Conservation (phyloP, 257 asterid genomes). For the Schizonepeta tenuifolia region DNA sequence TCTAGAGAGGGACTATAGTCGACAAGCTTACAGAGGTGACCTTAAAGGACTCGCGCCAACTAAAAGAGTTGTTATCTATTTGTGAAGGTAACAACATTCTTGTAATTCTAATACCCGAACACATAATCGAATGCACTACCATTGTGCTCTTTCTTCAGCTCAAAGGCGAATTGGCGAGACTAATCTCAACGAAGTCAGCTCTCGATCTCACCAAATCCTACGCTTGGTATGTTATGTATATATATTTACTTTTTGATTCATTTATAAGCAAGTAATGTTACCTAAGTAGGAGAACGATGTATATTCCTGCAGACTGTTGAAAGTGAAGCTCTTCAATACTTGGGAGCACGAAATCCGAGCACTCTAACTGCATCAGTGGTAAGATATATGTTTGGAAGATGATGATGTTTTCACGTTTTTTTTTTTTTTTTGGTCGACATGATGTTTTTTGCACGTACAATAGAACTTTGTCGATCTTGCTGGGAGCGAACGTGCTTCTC, state of each 20-base stretch:
- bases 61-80: constrained; percentile 64
- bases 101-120: background rate
- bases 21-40: constrained; percentile 80
- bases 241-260: constrained; percentile 27
- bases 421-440: too few species aligned
- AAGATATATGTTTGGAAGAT: too few species aligned
- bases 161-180: constrained; percentile 96
- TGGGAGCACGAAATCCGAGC: constrained; percentile 55
- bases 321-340: constrained; percentile 63
- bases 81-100: constrained; percentile 59
- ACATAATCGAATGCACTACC: background rate
- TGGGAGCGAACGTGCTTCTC: constrained; percentile 97
- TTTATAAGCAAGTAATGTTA: background rate
- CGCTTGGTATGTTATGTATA: constrained; percentile 58
- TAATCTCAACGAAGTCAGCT: constrained; percentile 80
- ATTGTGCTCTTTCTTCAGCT: constrained; percentile 49
- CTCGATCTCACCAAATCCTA: constrained; percentile 93
- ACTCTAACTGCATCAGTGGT: constrained; percentile 87
- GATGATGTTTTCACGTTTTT: too few species aligned
- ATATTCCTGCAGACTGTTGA: constrained; percentile 65
- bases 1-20: constrained; percentile 83
- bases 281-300: background rate
- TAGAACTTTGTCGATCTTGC: constrained; percentile 95
- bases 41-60: constrained; percentile 60
- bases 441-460: background rate